Evolutionary conservation across 768 basidiomycete genomes (phyloP).

Genomic region (Serendipita indica): DNA sequence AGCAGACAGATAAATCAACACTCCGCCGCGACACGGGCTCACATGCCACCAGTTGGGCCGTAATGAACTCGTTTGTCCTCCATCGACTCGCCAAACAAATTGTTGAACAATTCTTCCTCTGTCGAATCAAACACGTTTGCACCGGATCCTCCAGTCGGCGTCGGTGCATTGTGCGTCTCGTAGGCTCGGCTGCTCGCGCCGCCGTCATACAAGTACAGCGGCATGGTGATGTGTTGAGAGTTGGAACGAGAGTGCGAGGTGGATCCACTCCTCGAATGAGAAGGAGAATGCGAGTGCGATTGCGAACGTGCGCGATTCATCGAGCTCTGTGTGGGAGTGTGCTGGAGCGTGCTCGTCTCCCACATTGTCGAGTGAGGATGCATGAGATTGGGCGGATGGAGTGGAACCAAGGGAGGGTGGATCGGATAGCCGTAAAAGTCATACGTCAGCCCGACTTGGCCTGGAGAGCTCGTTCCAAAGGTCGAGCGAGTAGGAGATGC

Average conservation of each 20-base stretch:
- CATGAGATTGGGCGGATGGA: background rate
- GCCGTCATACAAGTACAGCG: conserved; percentile 3
- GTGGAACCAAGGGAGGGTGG: conserved; percentile 2
- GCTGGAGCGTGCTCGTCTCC: background rate
- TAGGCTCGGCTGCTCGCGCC: conserved; percentile 3
- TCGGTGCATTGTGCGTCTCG: background rate
- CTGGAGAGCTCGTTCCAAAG: background rate
- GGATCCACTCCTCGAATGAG: background rate
- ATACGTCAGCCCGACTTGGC: background rate
- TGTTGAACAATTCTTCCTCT: background rate
- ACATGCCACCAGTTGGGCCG: background rate
- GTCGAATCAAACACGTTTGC: background rate
- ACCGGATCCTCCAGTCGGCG: background rate
- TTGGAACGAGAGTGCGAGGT: background rate
- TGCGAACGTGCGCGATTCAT: background rate
- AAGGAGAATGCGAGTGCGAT: background rate
- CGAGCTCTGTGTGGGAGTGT: background rate
- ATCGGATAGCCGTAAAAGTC: conserved; percentile 7
- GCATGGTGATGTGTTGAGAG: conserved; percentile 7
- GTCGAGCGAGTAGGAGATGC: background rate
- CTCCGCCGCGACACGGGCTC: too few species aligned
- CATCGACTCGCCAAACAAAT: background rate
- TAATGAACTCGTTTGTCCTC: conserved; percentile 2
- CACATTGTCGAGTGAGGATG: conserved; percentile 7
- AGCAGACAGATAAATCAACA: background rate